Evolutionary conservation across 306 rosid species (phyloP), one percentile per base, ranked within the genome.

Genomic region (Glycine tomentella): DNA sequence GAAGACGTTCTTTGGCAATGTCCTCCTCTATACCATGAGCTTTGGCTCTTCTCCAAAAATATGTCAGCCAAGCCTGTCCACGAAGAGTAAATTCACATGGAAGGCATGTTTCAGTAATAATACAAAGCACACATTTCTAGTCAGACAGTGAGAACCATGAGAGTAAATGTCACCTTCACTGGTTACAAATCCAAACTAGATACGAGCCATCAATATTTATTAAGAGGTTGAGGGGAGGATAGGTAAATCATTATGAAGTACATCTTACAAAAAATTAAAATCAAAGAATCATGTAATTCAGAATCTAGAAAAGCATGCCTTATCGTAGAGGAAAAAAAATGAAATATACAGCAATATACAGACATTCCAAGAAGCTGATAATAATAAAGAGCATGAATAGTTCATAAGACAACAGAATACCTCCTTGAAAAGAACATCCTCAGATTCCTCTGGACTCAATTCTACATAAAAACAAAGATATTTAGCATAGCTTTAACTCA

Each of bases 381-480:
- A 25, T 45, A 57, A 70, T 76, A 77, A 57, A 71, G 77, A 51
- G 77, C 51, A 36, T 38, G 71, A 61, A n/a, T 74, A 84, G 69
- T 82, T 82, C 71, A 63, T 53, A 48, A 66, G 17, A 57, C 71
- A 78, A 84, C 66, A 20, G 10, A 86, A 74, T 72, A 92, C 97
- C 95, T 92, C 95, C 88, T 95, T 95, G 87, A 95, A 95, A 82
- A 95, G 99, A 91, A 95, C 97, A 84, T 95, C 99, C 74, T 95
- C 99, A 45, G 97, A 91, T 84, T 95, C 99, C 89, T 95, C 99
- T 4, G 94, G 90, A 81, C 99, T 95, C 86, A 95, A 74, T 74
- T 95, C 99, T 95, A 91, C 84, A 82, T 85, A 62, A 59, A 81
- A 79, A 84, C 38, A 69, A 64, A 62, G 33, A 59, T 44, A 81